Base-by-base conservation (phyloP, 2,329 filamentous ascomycete species). In the Sclerotinia trifoliorum region DNA sequence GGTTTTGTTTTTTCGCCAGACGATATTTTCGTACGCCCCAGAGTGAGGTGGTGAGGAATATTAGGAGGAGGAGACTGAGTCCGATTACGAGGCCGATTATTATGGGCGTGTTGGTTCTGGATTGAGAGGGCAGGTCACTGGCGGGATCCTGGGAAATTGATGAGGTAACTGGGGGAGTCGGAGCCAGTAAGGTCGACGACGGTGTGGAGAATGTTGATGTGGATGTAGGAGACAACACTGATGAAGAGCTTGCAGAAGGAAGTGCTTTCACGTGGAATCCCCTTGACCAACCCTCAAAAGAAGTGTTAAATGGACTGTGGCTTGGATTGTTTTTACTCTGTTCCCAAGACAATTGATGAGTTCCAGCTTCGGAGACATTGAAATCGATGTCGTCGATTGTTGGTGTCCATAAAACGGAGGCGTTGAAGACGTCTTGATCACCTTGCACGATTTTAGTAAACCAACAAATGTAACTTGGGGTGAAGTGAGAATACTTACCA, bases 371-470 rank as follows among this genome's bases (percentile, higher is more conserved):
- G 5, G 48, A 5, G 10, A 65, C 62, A 21, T 55, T 17, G 29
- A 46, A 29, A 29, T 65, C 62, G 19, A 65, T 54, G 15, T 65
- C 49, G 19, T 64, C 61, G 3, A 55, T 8, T n/a, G 35, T 54
- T 8, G 61, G 61, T n/a, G 32, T 44, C 61, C 61, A 64, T 19
- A 55, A 8, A 24, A 64, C 49, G 5, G 11, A 54, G 29, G 42
- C 21, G n/a, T 64, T 55, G 10, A 26, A 64, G 10, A 44, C 49
- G 17, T 54, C 7, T 5, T 64, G 49, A 54, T 64, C 26, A 13
- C 26, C 61, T 64, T 19, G 5, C 2, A 24, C 5, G 1, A 29
- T 21, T 19, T 64, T 44, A 35, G 35, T 26, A 29, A 11, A 29
- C 6, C 2, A 13, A 35, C 35, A 35, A 35, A 29, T 10, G 11